Evolutionary conservation across 2,329 filamentous ascomycete species (phyloP), one percentile per base, ranked within the genome.

Genomic region (Myriosclerotinia scirpicola): DNA sequence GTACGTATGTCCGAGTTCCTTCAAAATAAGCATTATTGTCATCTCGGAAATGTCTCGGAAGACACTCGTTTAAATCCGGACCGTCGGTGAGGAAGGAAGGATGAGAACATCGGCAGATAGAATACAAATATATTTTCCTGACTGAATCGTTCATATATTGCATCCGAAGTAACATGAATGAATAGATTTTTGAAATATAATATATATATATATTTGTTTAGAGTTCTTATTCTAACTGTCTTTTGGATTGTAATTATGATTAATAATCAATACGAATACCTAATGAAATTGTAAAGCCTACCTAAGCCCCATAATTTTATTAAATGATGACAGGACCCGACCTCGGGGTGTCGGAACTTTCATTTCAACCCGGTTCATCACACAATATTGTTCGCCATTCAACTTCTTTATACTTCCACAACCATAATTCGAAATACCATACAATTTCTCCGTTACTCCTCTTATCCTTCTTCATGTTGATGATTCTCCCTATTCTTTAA

Each of bases 261-360:
- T 26, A 26, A 26, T 26, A 26, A 26, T 34, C 30, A 34, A 34
- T 34, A 34, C 26, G 17, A 17, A n/a, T n/a, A n/a, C n/a, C n/a
- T n/a, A n/a, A n/a, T n/a, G 30, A 8, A 38, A 38, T 54, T 38
- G 30, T 22, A 30, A 30, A 30, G 17, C 38, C 22, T 1, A 8
- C 38, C 22, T 1, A 8, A 15, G 22, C 38, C 38, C 54, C 54
- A 56, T 30, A 56, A 56, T 56, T 42, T 56, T 30, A 20, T 56
- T 56, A 14, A 56, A 42, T 30, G 54, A 56, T 56, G 40, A 55
- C 36, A 42, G 38, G 38, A 40, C 44, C 44, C 38, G 56, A 48
- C 26, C 42, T 59, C 56, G 56, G 56, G 17, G 20, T 46, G 26
- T 59, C 56, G 42, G 42, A 59, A 46, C 26, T 46, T 59, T 36